Percentiles rank a stretch among this genome's conserved stretches.
Evolutionary conservation across 192 early-diverging fungal species (phyloP).

Genomic region (Coemansia sp.): DNA sequence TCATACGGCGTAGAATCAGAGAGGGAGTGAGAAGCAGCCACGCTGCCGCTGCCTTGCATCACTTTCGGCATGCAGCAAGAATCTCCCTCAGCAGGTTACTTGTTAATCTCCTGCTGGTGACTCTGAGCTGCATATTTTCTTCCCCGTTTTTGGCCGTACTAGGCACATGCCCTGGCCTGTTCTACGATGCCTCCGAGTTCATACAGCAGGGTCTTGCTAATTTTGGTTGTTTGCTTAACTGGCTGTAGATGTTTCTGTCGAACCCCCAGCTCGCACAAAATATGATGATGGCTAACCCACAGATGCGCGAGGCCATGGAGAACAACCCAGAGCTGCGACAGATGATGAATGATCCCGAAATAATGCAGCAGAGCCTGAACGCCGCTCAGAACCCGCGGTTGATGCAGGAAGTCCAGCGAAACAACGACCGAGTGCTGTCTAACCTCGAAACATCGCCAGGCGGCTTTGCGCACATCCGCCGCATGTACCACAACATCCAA

Average conservation of each 20-base stretch:
- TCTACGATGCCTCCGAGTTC: not conserved
- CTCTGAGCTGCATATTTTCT: not conserved
- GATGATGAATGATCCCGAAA: slow-evolving; percentile 43
- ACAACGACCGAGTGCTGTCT: slow-evolving; percentile 56
- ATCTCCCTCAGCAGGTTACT: not conserved
- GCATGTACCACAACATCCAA: slow-evolving; percentile 53
- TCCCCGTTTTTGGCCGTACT: not conserved
- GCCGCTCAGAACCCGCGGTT: slow-evolving; percentile 50
- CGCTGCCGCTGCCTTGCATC: not conserved
- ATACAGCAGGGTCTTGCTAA: not conserved
- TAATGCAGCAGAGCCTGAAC: slow-evolving; percentile 45
- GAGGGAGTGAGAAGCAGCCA: not conserved
- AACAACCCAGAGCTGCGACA: slow-evolving; percentile 53
- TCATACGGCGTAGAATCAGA: not conserved
- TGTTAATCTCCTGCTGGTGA: not conserved
- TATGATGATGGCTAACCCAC: slow-evolving; percentile 51
- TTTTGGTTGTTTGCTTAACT: not conserved
- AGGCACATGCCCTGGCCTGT: not conserved
- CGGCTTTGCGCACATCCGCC: slow-evolving; percentile 50
- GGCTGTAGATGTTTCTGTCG: slow-evolving; percentile 27
- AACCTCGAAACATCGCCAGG: slow-evolving; percentile 55
- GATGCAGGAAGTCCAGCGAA: slow-evolving; percentile 56
- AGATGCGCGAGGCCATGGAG: slow-evolving; percentile 42
- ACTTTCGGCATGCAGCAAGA: not conserved
- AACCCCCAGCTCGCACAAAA: slow-evolving; percentile 40